These are phyloP conservation scores for Meyerozyma carpophila DNA, from an alignment of 1,139 yeast genomes.

Conservation along the genomic window DNA sequence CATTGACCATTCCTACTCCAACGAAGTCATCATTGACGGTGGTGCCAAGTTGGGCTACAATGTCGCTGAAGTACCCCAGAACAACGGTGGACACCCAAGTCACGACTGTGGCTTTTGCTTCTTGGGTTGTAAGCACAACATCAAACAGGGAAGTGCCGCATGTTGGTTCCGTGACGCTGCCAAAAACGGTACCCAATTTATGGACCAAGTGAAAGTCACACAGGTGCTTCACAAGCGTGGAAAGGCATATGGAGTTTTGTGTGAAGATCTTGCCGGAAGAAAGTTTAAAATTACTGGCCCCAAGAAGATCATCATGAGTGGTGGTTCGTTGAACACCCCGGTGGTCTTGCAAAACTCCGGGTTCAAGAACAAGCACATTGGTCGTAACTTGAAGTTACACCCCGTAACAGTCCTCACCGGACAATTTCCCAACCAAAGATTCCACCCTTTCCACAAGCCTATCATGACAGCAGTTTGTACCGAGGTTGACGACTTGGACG, in stretches of 20 bases:
- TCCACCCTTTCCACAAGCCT: constrained; percentile 36
- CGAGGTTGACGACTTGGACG: constrained; percentile 49
- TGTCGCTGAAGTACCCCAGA: constrained; percentile 41
- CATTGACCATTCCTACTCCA: constrained; percentile 45
- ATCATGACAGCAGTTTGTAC: constrained; percentile 51
- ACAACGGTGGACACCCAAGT: constrained; percentile 40
- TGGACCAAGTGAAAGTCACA: constrained; percentile 44
- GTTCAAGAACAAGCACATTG: constrained; percentile 50
- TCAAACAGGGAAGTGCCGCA: constrained; percentile 49
- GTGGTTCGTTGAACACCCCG: constrained; percentile 53
- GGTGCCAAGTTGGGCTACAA: constrained; percentile 42
- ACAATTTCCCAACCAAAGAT: constrained; percentile 29
- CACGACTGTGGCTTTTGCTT: constrained; percentile 51
- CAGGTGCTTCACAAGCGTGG: constrained; percentile 36
- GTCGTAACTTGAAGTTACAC: constrained; percentile 49
- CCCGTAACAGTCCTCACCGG: constrained; percentile 44
- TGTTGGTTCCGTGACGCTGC: constrained; percentile 52
- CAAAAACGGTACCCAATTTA: constrained; percentile 42
- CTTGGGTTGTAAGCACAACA: constrained; percentile 51
- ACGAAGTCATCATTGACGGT: constrained; percentile 43
- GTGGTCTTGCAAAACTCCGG: constrained; percentile 45
- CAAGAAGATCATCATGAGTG: constrained; percentile 41
- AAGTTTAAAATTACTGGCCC: constrained; percentile 40
- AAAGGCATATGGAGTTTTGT: constrained; percentile 40
- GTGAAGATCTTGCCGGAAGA: constrained; percentile 24